A percentile compares a stretch with the other conserved stretches of the same genome.
These are phyloP conservation scores for Beta lomatogona DNA, from an alignment of 179 eudicot genomes.

Conservation along the genomic window DNA sequence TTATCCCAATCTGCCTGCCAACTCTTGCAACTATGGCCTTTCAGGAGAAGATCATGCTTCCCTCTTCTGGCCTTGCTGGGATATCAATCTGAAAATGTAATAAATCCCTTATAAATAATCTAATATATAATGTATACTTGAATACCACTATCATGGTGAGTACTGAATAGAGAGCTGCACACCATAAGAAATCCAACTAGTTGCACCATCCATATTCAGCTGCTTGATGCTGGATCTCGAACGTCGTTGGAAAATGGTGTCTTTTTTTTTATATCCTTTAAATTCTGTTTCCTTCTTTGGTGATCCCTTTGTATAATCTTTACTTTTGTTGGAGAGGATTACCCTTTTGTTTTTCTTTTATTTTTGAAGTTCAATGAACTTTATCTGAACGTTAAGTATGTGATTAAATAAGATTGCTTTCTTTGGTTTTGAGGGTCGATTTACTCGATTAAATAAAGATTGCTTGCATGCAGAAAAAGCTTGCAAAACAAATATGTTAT, in stretches of 20 bases:
- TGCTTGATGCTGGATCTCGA: slow-evolving; percentile 8
- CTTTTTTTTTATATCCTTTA: too few relatives aligned
- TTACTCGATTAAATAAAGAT: slow-evolving; percentile 18
- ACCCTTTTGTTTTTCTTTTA: background rate
- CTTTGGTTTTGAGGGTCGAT: background rate
- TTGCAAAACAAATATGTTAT: slow-evolving; percentile 18
- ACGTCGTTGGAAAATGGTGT: slow-evolving; percentile 2
- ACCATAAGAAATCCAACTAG: slow-evolving; percentile 5
- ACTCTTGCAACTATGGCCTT: slow-evolving; percentile 45
- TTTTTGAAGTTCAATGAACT: slow-evolving; percentile 10
- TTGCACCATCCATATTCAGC: background rate
- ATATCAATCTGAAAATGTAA: slow-evolving; percentile 34
- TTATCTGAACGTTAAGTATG: slow-evolving; percentile 22
- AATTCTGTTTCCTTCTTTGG: background rate
- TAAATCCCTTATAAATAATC: background rate
- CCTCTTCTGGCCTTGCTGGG: slow-evolving; percentile 60
- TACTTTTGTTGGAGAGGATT: slow-evolving; percentile 17
- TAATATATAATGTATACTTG: background rate
- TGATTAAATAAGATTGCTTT: slow-evolving; percentile 30
- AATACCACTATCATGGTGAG: background rate
- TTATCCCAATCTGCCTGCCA: slow-evolving; percentile 27
- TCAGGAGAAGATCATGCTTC: slow-evolving; percentile 55
- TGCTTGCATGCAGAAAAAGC: slow-evolving; percentile 22
- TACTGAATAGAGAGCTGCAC: background rate
- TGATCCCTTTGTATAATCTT: slow-evolving; percentile 13